Evolutionary conservation across 495 filamentous ascomycete genomes (phyloP).

Genomic region (Neurospora sp.): DNA sequence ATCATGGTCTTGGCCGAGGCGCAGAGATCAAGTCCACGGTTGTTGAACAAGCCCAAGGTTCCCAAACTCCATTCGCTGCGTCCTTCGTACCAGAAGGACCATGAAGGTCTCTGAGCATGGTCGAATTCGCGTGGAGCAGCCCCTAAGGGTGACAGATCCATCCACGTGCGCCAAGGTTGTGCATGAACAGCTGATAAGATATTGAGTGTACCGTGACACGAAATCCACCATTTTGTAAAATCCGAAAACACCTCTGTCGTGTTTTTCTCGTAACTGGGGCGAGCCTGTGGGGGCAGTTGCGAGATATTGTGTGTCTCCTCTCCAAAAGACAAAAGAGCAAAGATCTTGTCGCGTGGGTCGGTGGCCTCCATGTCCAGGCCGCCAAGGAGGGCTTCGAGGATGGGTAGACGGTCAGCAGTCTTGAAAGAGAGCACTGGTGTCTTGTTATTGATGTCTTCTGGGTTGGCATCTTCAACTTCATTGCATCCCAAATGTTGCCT

Average conservation of each 20-base stretch:
- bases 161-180: slow-evolving; percentile 1
- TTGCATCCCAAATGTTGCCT: not conserved
- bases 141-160: not conserved
- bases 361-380: slow-evolving; percentile 5
- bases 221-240: slow-evolving; percentile 7
- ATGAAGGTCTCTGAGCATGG: not conserved
- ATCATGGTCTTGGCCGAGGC: not conserved
- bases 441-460: not conserved
- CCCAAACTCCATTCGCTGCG: slow-evolving; percentile 1
- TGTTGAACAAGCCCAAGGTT: not conserved
- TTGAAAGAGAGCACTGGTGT: not conserved
- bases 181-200: slow-evolving; percentile 4
- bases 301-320: not conserved
- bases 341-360: slow-evolving; percentile 5
- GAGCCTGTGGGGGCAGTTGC: not conserved
- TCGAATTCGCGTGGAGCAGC: not conserved
- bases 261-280: slow-evolving; percentile 3
- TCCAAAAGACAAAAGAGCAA: slow-evolving; percentile 3
- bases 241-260: not conserved
- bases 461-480: not conserved
- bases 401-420: not conserved
- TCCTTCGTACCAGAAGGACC: slow-evolving; percentile 1
- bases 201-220: not conserved
- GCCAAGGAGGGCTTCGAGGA: not conserved
- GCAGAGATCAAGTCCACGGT: not conserved